Evolutionary conservation across 352 stramenopile species (phyloP).

Genomic region (Phytophthora tubulina): DNA sequence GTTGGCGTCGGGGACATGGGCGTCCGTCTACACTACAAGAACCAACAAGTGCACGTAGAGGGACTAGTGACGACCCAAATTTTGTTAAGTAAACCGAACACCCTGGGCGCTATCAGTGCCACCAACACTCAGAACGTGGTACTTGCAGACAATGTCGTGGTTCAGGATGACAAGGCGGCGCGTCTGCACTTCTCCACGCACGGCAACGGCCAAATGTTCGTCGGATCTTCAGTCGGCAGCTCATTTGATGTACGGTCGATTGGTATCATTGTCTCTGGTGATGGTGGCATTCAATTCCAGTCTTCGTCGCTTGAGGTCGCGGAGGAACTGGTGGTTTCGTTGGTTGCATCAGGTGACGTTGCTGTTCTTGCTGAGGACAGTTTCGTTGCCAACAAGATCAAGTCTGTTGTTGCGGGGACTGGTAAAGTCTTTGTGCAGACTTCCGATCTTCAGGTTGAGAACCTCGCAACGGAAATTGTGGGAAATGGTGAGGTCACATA

Average conservation of each 20-base stretch:
- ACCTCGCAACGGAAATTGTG: conserved; percentile 37
- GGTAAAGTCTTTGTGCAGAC: conserved; percentile 49
- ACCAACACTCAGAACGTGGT: conserved; percentile 40
- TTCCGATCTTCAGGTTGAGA: conserved; percentile 5
- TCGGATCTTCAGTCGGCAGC: conserved; percentile 1
- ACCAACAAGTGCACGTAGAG: conserved; percentile 42
- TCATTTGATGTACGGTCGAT: conserved; percentile 27
- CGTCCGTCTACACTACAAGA: conserved; percentile 57
- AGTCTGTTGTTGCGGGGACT: conserved; percentile 40
- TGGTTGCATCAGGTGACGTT: conserved; percentile 30
- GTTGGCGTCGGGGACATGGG: conserved; percentile 1
- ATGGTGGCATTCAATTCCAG: conserved; percentile 46
- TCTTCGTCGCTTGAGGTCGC: conserved; percentile 30
- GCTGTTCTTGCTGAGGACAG: conserved; percentile 38
- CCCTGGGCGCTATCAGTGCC: conserved; percentile 25
- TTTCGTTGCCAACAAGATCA: conserved; percentile 29
- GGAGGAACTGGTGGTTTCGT: conserved; percentile 27
- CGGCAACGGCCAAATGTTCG: conserved; percentile 31
- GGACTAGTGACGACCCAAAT: conserved; percentile 52
- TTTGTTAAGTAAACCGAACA: conserved; percentile 31
- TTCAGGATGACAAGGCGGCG: conserved; percentile 38
- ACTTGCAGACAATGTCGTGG: conserved; percentile 40
- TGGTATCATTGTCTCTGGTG: conserved; percentile 24
- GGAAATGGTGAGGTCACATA: conserved; percentile 52
- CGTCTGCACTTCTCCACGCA: conserved; percentile 37